These are phyloP conservation scores for Diplodia intermedia DNA, from an alignment of 2,329 filamentous ascomycete genomes.

Conservation along the genomic window DNA sequence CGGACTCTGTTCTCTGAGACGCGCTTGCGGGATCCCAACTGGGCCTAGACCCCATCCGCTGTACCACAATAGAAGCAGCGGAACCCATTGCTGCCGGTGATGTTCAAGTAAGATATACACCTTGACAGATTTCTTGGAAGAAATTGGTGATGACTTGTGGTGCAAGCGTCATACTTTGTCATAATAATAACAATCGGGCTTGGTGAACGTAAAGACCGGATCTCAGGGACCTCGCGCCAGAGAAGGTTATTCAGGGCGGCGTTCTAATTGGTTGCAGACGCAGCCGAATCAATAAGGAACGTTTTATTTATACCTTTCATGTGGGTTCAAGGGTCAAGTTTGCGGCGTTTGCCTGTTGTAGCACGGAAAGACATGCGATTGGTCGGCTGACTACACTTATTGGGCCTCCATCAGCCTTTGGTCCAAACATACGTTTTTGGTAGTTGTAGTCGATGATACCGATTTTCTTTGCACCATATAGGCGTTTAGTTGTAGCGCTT, in stretches of 20 bases:
- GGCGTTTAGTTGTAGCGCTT: too few relatives aligned
- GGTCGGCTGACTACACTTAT: background rate
- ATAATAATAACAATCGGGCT: background rate
- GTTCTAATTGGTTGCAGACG: background rate
- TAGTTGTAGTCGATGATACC: background rate
- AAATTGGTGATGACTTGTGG: background rate
- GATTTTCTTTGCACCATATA: too few relatives aligned
- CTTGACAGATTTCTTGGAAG: background rate
- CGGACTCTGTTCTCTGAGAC: constrained; percentile 4
- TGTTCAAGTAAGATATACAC: background rate
- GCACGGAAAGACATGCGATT: background rate
- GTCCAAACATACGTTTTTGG: background rate
- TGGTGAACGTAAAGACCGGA: background rate
- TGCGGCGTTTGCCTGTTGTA: background rate
- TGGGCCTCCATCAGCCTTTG: background rate
- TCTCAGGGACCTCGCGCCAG: background rate
- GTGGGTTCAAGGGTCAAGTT: background rate
- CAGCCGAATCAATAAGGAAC: background rate
- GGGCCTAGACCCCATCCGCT: background rate
- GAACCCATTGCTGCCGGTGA: background rate
- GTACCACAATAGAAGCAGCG: background rate
- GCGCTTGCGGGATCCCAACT: background rate
- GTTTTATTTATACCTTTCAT: background rate
- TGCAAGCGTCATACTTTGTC: background rate
- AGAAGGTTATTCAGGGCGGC: background rate